phyloP scores from a whole-genome alignment of 1,284 basidiomycete genomes.

The Cryptococcus maquisensis region DNA sequence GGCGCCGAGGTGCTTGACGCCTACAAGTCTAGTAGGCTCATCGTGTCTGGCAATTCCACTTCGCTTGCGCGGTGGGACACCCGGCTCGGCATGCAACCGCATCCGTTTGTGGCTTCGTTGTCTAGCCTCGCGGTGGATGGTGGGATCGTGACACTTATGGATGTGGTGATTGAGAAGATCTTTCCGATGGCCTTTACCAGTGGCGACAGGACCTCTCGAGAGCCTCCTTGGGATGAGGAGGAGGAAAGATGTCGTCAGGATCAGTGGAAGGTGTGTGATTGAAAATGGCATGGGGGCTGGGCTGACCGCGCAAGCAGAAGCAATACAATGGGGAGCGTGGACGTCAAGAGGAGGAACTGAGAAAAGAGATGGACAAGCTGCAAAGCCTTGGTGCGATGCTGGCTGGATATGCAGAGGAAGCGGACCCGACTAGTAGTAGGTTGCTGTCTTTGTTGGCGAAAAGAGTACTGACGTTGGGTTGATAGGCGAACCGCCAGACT shows the following conservation, averaged over 20 bases:
- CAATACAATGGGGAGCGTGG: slow-evolving; percentile 33
- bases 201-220: slow-evolving; percentile 55
- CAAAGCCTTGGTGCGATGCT: slow-evolving; percentile 28
- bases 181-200: slow-evolving; percentile 47
- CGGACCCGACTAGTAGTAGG: slow-evolving; percentile 9
- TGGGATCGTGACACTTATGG: slow-evolving; percentile 70
- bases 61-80: slow-evolving; percentile 82
- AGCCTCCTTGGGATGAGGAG: slow-evolving; percentile 63
- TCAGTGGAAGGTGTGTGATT: slow-evolving; percentile 63
- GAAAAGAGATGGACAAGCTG: slow-evolving; percentile 25
- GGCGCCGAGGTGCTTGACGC: slow-evolving; percentile 79
- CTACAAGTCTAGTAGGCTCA: slow-evolving; percentile 61
- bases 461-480: neutral
- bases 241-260: slow-evolving; percentile 64
- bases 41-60: slow-evolving; percentile 76
- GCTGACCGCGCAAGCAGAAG: slow-evolving; percentile 21
- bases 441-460: neutral
- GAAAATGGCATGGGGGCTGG: neutral
- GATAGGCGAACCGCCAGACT: slow-evolving; percentile 18
- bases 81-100: slow-evolving; percentile 68
- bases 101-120: slow-evolving; percentile 65
- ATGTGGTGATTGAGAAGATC: slow-evolving; percentile 67
- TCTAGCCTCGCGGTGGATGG: slow-evolving; percentile 77
- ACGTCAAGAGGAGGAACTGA: slow-evolving; percentile 33
- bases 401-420: slow-evolving; percentile 22